A percentile compares a stretch with the other conserved stretches of the same genome.
These are phyloP conservation scores for Alternaria hordeiaustralica DNA, from an alignment of 2,329 filamentous ascomycete species.

Conservation along the genomic window DNA sequence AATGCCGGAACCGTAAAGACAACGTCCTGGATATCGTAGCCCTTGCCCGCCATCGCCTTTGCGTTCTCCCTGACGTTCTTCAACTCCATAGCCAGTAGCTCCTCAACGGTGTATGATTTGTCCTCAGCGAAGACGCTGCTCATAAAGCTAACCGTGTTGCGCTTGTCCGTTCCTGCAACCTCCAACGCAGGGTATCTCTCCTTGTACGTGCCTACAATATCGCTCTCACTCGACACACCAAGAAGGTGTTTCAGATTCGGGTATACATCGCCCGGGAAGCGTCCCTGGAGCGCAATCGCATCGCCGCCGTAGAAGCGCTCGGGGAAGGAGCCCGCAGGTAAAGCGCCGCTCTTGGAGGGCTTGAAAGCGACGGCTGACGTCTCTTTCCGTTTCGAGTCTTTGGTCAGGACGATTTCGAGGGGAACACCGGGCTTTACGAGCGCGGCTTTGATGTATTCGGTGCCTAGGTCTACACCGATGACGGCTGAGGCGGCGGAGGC, in stretches of 20 bases:
- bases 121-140: constrained; percentile 73
- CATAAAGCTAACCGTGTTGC: constrained; percentile 76
- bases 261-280: constrained; percentile 93
- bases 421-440: constrained; percentile 96
- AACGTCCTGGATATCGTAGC: constrained; percentile 74
- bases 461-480: constrained; percentile 90
- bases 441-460: constrained; percentile 94
- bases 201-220: constrained; percentile 72
- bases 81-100: constrained; percentile 94
- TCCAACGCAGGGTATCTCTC: constrained; percentile 79
- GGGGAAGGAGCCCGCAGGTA: constrained; percentile 67
- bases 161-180: constrained; percentile 65
- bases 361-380: constrained; percentile 92
- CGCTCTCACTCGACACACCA: constrained; percentile 68
- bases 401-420: constrained; percentile 96
- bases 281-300: constrained; percentile 82
- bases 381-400: constrained; percentile 97
- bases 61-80: constrained; percentile 91
- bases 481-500: constrained; percentile 75
- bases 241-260: constrained; percentile 90
- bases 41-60: constrained; percentile 79
- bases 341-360: constrained; percentile 71
- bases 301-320: constrained; percentile 93
- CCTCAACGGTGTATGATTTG: constrained; percentile 76
- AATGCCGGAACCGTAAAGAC: constrained; percentile 91